phyloP scores from a whole-genome alignment of 2,329 filamentous ascomycete genomes.

The Capronia americana region DNA sequence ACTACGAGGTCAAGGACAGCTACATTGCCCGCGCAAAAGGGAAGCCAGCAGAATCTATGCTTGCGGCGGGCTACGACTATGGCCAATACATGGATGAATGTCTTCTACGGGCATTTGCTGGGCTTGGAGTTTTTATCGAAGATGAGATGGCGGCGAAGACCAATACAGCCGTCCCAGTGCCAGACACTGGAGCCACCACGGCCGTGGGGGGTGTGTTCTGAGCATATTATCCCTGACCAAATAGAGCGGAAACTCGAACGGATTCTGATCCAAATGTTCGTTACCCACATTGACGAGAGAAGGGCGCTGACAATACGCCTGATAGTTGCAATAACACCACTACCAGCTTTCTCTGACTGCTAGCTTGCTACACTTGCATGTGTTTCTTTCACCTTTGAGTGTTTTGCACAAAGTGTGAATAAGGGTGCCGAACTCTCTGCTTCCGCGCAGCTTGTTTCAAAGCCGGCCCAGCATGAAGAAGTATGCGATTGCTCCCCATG shows the following conservation, averaged over 20 bases:
- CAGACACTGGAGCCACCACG: slow-evolving; percentile 10
- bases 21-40: slow-evolving; percentile 77
- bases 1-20: slow-evolving; percentile 71
- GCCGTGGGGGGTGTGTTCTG: slow-evolving; percentile 25
- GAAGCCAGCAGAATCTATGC: slow-evolving; percentile 66
- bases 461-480: too few species aligned
- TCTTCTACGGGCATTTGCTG: slow-evolving; percentile 87
- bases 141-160: slow-evolving; percentile 64
- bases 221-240: background rate
- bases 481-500: too few species aligned
- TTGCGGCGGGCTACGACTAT: slow-evolving; percentile 82
- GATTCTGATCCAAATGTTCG: background rate
- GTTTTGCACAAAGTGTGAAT: too few species aligned
- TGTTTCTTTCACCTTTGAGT: too few species aligned
- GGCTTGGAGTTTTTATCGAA: slow-evolving; percentile 82
- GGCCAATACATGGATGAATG: slow-evolving; percentile 81
- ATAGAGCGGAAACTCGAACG: background rate
- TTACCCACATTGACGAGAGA: background rate
- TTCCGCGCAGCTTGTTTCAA: too few species aligned
- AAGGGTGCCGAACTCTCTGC: too few species aligned
- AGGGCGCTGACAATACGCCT: background rate
- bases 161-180: slow-evolving; percentile 26
- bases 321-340: background rate
- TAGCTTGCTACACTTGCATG: too few species aligned
- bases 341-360: background rate